Evolutionary conservation across 345 rosid genomes (phyloP).

Genomic region (Anacardium occidentale): DNA sequence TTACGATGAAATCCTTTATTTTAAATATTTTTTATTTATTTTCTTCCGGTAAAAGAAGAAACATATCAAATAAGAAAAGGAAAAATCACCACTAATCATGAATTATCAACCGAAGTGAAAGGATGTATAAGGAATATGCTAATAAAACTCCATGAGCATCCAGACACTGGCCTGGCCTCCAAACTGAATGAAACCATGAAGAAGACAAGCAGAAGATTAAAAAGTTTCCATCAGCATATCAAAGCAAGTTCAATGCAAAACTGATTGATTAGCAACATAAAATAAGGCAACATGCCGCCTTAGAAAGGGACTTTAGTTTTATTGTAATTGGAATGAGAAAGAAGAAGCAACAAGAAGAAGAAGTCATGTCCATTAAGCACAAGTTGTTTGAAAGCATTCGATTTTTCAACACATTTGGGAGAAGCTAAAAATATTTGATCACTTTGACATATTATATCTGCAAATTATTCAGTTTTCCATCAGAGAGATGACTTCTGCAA

Average conservation of each 20-base stretch:
- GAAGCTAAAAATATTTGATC: too few species aligned
- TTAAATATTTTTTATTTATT: neutral
- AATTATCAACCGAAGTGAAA: neutral
- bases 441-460: neutral
- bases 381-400: neutral
- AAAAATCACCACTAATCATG: too few species aligned
- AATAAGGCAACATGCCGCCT: neutral
- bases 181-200: neutral
- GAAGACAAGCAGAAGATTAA: neutral
- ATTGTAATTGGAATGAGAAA: neutral
- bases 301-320: neutral
- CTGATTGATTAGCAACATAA: neutral
- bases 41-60: neutral
- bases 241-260: too few species aligned
- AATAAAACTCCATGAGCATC: slow-evolving; percentile 4
- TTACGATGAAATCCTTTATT: neutral
- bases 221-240: neutral
- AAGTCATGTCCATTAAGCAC: neutral
- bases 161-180: neutral
- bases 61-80: neutral
- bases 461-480: neutral
- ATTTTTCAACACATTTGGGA: neutral
- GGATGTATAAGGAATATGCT: neutral
- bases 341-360: slow-evolving; percentile 3
- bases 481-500: slow-evolving; percentile 1